Evolutionary conservation across 805 yeast species (phyloP).

Genomic region (Candida railenensis): DNA sequence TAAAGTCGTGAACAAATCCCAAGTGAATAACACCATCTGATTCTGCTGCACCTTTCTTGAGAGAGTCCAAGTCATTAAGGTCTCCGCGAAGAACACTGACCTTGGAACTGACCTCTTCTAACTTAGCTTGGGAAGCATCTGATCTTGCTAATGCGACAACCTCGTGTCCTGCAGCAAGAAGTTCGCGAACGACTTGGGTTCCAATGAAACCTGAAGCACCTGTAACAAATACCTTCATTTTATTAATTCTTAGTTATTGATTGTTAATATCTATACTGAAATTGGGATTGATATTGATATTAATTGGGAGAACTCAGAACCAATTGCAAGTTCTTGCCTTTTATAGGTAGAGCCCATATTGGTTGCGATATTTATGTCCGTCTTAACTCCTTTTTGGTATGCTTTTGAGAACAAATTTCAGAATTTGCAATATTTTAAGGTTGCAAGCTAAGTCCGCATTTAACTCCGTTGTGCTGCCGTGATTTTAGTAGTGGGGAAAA

Average conservation of each 20-base stretch:
- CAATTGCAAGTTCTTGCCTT: too few relatives aligned
- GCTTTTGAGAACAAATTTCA: too few relatives aligned
- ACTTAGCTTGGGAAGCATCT: constrained; percentile 21
- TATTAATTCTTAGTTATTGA: constrained; percentile 2
- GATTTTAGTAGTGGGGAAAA: too few relatives aligned
- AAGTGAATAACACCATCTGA: constrained; percentile 39
- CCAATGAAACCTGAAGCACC: constrained; percentile 39
- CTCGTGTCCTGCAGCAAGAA: constrained; percentile 20
- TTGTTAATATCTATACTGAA: too few relatives aligned
- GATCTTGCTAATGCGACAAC: constrained; percentile 33
- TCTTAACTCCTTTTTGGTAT: too few relatives aligned
- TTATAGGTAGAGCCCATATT: too few relatives aligned
- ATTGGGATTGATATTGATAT: too few relatives aligned
- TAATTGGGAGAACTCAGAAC: too few relatives aligned
- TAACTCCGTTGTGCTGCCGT: too few relatives aligned
- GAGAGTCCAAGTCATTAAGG: constrained; percentile 22
- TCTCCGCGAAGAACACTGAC: constrained; percentile 23
- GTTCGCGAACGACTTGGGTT: constrained; percentile 14
- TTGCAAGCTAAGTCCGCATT: too few relatives aligned
- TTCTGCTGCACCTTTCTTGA: constrained; percentile 22
- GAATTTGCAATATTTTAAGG: too few relatives aligned
- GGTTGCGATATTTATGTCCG: too few relatives aligned
- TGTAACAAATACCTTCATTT: constrained; percentile 31
- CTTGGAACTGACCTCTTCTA: constrained; percentile 21
- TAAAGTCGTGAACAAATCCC: constrained; percentile 33